A percentile compares a stretch with the other conserved stretches of the same genome.
Evolutionary conservation across 495 filamentous ascomycete species (phyloP).

Genomic region (Penicillium samsonianum): DNA sequence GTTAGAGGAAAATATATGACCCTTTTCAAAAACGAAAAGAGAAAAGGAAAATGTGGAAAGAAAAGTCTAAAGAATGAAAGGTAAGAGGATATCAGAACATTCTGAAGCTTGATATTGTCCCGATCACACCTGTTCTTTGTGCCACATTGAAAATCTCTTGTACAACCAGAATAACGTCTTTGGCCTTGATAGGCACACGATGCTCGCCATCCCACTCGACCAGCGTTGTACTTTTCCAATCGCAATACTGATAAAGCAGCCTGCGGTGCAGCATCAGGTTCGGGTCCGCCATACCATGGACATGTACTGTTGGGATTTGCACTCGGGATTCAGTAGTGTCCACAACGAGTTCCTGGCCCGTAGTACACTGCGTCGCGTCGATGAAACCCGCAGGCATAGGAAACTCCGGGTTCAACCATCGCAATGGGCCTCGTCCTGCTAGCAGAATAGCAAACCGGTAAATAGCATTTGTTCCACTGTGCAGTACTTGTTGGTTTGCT

Average conservation of each 20-base stretch:
- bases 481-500: not conserved
- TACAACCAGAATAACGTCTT: conserved; percentile 54
- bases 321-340: not conserved
- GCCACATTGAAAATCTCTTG: conserved; percentile 37
- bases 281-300: not conserved
- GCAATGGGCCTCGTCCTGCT: not conserved
- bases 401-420: not conserved
- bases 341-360: not conserved
- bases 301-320: not conserved
- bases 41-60: too few species aligned
- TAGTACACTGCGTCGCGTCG: not conserved
- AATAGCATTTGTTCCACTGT: not conserved
- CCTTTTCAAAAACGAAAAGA: too few species aligned
- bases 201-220: conserved; percentile 1
- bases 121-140: not conserved
- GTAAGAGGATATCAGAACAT: too few species aligned
- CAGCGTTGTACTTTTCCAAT: not conserved
- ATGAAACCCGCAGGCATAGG: not conserved
- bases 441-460: not conserved
- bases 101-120: not conserved
- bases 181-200: conserved; percentile 32
- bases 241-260: not conserved
- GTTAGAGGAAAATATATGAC: too few species aligned
- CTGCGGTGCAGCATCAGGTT: not conserved
- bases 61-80: too few species aligned